Base-by-base conservation (phyloP, 352 stramenopile species). In the Phytophthora lateralis region DNA sequence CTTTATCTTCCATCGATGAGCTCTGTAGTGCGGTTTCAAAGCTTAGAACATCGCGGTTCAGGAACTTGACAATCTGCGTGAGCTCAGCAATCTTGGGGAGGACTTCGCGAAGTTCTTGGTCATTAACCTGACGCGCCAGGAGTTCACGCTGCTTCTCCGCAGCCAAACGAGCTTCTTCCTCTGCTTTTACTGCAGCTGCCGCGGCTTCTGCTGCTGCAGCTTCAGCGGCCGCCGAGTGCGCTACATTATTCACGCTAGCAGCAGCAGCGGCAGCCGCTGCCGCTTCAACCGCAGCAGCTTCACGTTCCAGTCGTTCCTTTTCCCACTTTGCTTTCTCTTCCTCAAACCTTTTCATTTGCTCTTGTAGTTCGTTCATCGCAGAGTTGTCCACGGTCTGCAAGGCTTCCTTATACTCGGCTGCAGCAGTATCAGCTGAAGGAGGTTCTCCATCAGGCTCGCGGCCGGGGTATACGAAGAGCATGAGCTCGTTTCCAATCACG, bases 21-120 rank as follows among this genome's bases (percentile, higher is more conserved):
- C 87, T 91, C 52, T 97, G 90, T 14, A 98, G 61, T 2, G 90
- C 89, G 1, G 95, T 93, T 63, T 98, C 93, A 47, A 97, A 98
- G 41, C 88, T 95, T 30, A 98, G 67, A 41, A 95, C 88, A 50
- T 96, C 89, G 8, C 93, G 85, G 59, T 97, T 97, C 44, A 98
- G 63, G 3, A 91, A 71, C 48, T 92, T 85, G 30, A 97, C 92
- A 60, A 97, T 97, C 58, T 97, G 88, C 58, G 96, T 93, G 26
- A 97, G 80, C 59, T 98, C 91, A 24, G 90, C 80, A 39, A 96
- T 97, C 67, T 98, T 98, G 1, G 93, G 93, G 32, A 98, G 62
- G 4, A 98, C 80, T 60, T 98, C 90, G 2, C 95, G 83, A 10
- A 98, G 91, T 60, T 97, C 89, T 50, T 97, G 90, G 71, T 98